These are phyloP conservation scores for Dendrobium catenatum DNA, from an alignment of 106 monocot genomes.

Conservation along the genomic window DNA sequence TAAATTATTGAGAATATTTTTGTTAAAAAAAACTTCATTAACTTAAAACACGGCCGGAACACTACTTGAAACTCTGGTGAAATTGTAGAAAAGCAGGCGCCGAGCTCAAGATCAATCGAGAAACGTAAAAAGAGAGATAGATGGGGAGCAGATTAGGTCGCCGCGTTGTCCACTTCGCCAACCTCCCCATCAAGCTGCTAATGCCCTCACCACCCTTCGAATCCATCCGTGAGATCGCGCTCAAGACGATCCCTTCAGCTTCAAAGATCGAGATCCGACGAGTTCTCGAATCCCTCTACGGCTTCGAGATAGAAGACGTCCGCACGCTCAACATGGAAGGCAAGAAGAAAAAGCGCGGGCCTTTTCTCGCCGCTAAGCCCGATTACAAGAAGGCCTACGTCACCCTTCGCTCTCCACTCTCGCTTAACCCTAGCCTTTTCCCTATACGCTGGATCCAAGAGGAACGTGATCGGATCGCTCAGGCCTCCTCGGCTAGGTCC, in stretches of 20 bases:
- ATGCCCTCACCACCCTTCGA: slow-evolving; percentile 59
- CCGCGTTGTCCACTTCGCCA: slow-evolving; percentile 89
- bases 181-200: slow-evolving; percentile 89
- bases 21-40: too few species aligned
- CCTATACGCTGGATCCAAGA: slow-evolving; percentile 50
- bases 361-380: slow-evolving; percentile 69
- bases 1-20: too few species aligned
- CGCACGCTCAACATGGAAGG: slow-evolving; percentile 98
- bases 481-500: slow-evolving; percentile 17
- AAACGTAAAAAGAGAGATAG: not conserved
- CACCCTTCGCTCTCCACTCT: slow-evolving; percentile 75
- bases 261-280: slow-evolving; percentile 97
- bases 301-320: slow-evolving; percentile 89
- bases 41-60: too few species aligned
- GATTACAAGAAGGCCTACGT: slow-evolving; percentile 99
- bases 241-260: slow-evolving; percentile 94
- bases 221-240: slow-evolving; percentile 79
- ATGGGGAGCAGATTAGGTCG: slow-evolving; percentile 92
- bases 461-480: slow-evolving; percentile 35
- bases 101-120: not conserved
- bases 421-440: slow-evolving; percentile 56
- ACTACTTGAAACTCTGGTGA: too few species aligned
- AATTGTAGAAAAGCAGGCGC: not conserved
- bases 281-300: slow-evolving; percentile 93
- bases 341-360: slow-evolving; percentile 83